Evolutionary conservation across 805 yeast species (phyloP), one percentile per base, ranked within the genome.

Genomic region (Pichia pseudocactophila): DNA sequence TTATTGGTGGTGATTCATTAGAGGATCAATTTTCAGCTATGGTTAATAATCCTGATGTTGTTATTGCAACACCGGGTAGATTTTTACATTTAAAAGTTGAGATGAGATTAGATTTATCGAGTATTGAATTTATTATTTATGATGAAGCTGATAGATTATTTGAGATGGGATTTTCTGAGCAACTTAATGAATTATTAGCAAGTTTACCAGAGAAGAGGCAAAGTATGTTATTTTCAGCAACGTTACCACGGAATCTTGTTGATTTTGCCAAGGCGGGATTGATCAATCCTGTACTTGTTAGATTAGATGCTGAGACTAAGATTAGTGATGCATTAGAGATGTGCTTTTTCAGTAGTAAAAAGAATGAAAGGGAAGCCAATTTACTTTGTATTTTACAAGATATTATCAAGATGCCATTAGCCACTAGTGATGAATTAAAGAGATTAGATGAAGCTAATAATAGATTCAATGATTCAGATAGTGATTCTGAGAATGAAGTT

Each of bases 231-330:
- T 92, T 92, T 52, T 85, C 96, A 32, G 99, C 99, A 2, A 92
- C 99, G 0, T 73, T 92, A 41, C 99, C 99, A 9, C 77, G 81
- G 46, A 77, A 90, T 0, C 73, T 92, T 52, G 96, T 92, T 20
- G 97, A 90, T 54, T 92, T 92, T 66, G 98, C 98, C 40, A 88
- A 89, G 58, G 97, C 97, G 4, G 99, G 99, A 7, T 71, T 92
- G 38, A 74, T 80, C 2, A 90, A 88, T 56, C 98, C 99, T 0
- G 88, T 86, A 15, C 74, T 92, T 44, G 95, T 92, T 15, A 74
- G 98, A 54, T 68, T 92, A 47, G 99, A 92, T 66, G 81, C 96
- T 3, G 99, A 92, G 55, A 69, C 88, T 10, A 92, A 89, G 56
- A 76, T 92, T 30, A 82, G 96, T 2, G 96, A 89, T 43, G 78